Base-by-base conservation (phyloP, 805 yeast genomes). In the Candida odintsovae region DNA sequence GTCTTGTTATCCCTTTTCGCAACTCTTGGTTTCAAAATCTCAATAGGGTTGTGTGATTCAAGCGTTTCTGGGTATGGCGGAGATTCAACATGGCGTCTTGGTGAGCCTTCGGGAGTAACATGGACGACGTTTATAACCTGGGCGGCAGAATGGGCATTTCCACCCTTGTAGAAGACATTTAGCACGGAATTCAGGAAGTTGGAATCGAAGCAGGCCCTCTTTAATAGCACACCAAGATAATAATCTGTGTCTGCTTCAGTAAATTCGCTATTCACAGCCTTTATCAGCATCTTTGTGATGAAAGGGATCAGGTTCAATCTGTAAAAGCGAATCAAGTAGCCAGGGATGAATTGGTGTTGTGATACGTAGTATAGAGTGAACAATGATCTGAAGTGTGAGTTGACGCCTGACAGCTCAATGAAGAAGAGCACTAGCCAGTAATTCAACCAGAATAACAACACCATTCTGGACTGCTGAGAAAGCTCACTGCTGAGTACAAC, bases 391-490 rank as follows among this genome's bases (percentile, higher is more conserved):
- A 52, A 42, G 31, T 55, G 60, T 37, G 36, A n/a, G 33, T 55
- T 55, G 33, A 55, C 45, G 15, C 49, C 50, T 4, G 51, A 38
- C 6, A 48, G 22, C 5, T 43, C 41, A 12, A 48, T 46, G 3
- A 57, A 20, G 19, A 47, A 47, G 3, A 50, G 29, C 2, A 50
- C 20, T 3, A 51, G 43, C 62, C 62, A 58, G 42, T 58, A 56
- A 1, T 46, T 22, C 9, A 50, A 18, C 62, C 62, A 58, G 42
- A 52, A 58, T 7, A 43, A 37, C n/a, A 53, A 40, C 8, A 51
- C 22, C 13, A 22, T 25, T 11, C 38, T 48, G 12, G 47, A 29
- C 22, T 41, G 38, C 16, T 35, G 44, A 3, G 23, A 33, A 19
- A 33, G 40, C 6, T 23, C 37, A 35, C 33, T 9, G 10, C 19